Evolutionary conservation across 495 filamentous ascomycete genomes (phyloP).

Genomic region (Geopyxis carbonaria): DNA sequence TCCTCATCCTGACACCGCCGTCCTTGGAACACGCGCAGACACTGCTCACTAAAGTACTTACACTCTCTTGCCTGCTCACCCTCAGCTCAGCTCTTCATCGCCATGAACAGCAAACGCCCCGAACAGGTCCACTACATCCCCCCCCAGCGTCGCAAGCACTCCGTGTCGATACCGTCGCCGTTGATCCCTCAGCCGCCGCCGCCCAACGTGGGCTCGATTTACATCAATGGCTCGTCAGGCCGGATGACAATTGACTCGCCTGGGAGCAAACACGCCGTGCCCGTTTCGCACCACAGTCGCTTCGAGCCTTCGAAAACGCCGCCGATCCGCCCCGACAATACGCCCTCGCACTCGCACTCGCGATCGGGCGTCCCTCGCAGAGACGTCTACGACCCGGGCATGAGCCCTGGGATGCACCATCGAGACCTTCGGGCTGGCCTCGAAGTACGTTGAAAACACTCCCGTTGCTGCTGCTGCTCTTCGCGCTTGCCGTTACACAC

Average conservation of each 20-base stretch:
- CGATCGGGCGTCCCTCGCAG: neutral
- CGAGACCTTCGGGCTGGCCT: no score
- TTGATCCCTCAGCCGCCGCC: neutral
- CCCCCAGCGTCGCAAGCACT: neutral
- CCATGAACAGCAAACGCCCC: constrained; percentile 2
- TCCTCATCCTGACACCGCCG: neutral
- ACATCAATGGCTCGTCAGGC: constrained; percentile 1
- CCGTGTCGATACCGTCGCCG: neutral
- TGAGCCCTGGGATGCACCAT: neutral
- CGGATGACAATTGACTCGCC: neutral
- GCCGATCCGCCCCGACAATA: neutral
- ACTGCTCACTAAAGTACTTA: neutral
- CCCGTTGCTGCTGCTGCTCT: no score
- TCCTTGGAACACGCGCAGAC: neutral
- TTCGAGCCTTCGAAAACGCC: neutral
- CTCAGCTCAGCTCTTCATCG: no score
- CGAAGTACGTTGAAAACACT: no score
- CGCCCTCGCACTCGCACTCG: neutral
- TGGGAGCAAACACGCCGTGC: neutral
- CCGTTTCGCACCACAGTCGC: neutral
- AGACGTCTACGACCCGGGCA: neutral
- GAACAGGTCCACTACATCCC: constrained; percentile 2
- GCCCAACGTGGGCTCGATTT: neutral
- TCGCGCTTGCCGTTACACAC: no score
- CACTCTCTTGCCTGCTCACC: no score